A percentile compares a stretch with the other conserved stretches of the same genome.
These are phyloP conservation scores for Xylariales sp. DNA, from an alignment of 2,329 filamentous ascomycete species.

Conservation along the genomic window DNA sequence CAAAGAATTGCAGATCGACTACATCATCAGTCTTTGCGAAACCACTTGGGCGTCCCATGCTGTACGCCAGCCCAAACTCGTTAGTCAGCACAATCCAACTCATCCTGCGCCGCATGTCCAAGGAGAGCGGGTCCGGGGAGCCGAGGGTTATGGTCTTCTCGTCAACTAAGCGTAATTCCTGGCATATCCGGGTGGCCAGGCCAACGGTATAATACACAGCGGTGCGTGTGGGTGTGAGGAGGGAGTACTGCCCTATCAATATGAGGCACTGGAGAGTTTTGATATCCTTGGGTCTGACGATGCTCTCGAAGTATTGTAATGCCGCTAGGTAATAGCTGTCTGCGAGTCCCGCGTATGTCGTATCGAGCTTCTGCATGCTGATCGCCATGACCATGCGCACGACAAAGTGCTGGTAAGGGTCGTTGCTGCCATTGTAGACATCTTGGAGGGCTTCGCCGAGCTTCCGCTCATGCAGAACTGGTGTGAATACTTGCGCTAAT, in stretches of 20 bases:
- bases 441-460: conserved; percentile 74
- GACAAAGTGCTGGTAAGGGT: conserved; percentile 84
- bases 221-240: conserved; percentile 86
- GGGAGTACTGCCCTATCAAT: conserved; percentile 84
- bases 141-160: conserved; percentile 78
- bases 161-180: conserved; percentile 81
- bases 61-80: conserved; percentile 84
- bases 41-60: conserved; percentile 79
- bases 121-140: conserved; percentile 63
- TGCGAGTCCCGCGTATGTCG: conserved; percentile 85
- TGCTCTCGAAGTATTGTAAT: conserved; percentile 75
- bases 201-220: conserved; percentile 93
- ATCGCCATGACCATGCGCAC: conserved; percentile 91
- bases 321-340: conserved; percentile 94
- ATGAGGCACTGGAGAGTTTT: conserved; percentile 86
- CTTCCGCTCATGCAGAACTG: conserved; percentile 77
- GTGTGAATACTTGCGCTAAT: conserved; percentile 86
- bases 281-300: conserved; percentile 83
- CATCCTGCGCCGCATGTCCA: conserved; percentile 85
- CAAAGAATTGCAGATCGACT: conserved; percentile 82
- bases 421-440: conserved; percentile 70
- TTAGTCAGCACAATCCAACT: conserved; percentile 87
- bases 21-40: conserved; percentile 80
- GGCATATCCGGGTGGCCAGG: conserved; percentile 79
- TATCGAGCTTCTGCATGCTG: conserved; percentile 86